Conservation (phyloP, 1,139 yeast species). For the Debaryomyces robertsiae region DNA sequence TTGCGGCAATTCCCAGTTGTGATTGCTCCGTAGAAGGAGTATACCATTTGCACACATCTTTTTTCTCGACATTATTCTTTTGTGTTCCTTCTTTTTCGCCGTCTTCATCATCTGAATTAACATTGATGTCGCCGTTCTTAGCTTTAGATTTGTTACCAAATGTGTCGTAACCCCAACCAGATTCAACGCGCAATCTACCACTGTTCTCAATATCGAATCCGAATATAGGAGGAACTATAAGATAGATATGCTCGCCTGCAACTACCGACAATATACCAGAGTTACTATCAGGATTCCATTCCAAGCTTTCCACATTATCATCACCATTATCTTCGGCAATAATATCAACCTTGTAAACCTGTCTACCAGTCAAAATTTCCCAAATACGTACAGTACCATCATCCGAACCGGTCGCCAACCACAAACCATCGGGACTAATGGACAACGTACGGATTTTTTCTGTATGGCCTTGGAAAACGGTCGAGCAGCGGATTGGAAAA, state of each 20-base stretch:
- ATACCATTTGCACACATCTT: constrained; percentile 78
- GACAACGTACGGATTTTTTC: constrained; percentile 82
- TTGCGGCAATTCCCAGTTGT: constrained; percentile 68
- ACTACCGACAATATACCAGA: constrained; percentile 81
- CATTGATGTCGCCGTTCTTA: constrained; percentile 43
- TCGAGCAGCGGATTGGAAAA: constrained; percentile 93
- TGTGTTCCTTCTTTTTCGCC: constrained; percentile 37
- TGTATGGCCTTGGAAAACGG: constrained; percentile 78
- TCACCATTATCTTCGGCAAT: constrained; percentile 57
- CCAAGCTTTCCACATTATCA: constrained; percentile 79
- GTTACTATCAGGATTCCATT: constrained; percentile 85
- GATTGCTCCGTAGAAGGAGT: constrained; percentile 71
- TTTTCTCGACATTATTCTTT: constrained; percentile 41
- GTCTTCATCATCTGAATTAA: constrained; percentile 45
- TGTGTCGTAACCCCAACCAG: constrained; percentile 91
- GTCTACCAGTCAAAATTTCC: constrained; percentile 96
- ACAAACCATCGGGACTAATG: constrained; percentile 86
- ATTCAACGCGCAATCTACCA: constrained; percentile 77
- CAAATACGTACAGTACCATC: constrained; percentile 95
- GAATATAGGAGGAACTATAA: constrained; percentile 87
- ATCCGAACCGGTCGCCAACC: constrained; percentile 97
- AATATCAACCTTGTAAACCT: constrained; percentile 68
- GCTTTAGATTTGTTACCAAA: constrained; percentile 54
- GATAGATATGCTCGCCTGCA: constrained; percentile 77
- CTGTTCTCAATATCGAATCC: constrained; percentile 85